Conservation (phyloP, 225 moss, liverwort and hornwort genomes). For the Bryoerythrophyllum caledonicum region DNA sequence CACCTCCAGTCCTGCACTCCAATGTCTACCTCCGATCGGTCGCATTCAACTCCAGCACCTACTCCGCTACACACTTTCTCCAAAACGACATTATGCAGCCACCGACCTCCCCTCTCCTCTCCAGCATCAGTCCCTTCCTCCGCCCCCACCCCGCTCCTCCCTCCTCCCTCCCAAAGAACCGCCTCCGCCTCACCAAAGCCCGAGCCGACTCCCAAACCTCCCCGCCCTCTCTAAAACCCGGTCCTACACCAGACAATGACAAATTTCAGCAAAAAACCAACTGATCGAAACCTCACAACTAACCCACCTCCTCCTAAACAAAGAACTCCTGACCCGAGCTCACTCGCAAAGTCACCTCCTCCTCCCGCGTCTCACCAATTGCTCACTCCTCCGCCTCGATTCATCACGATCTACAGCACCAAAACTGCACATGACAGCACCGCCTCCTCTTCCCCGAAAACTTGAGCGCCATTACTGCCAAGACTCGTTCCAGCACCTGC, state of each 20-base stretch:
- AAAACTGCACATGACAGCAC: constrained; percentile 30
- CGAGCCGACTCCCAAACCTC: constrained; percentile 14
- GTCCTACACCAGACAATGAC: constrained; percentile 18
- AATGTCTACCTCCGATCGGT: constrained; percentile 26
- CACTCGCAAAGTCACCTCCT: too few relatives aligned
- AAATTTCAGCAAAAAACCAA: constrained; percentile 7
- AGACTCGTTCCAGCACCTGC: constrained; percentile 19
- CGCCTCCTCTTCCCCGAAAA: constrained; percentile 20
- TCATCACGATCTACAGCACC: constrained; percentile 44
- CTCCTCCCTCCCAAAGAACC: background rate
- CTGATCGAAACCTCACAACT: constrained; percentile 13
- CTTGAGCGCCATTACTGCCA: constrained; percentile 20
- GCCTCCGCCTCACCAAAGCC: constrained; percentile 10
- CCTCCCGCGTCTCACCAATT: constrained; percentile 9
- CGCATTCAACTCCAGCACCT: constrained; percentile 14
- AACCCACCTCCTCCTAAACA: background rate
- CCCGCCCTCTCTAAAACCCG: constrained; percentile 10
- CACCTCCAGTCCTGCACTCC: constrained; percentile 31
- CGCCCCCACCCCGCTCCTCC: too few relatives aligned
- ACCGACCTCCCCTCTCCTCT: constrained; percentile 26
- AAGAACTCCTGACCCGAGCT: too few relatives aligned
- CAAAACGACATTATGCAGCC: constrained; percentile 21
- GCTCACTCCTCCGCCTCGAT: background rate
- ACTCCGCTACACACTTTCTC: constrained; percentile 24
- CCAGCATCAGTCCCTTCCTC: constrained; percentile 19